A percentile compares a stretch with the other conserved stretches of the same genome.
phyloP scores from a whole-genome alignment of 805 yeast species.

The Cephaloascus albidus region DNA sequence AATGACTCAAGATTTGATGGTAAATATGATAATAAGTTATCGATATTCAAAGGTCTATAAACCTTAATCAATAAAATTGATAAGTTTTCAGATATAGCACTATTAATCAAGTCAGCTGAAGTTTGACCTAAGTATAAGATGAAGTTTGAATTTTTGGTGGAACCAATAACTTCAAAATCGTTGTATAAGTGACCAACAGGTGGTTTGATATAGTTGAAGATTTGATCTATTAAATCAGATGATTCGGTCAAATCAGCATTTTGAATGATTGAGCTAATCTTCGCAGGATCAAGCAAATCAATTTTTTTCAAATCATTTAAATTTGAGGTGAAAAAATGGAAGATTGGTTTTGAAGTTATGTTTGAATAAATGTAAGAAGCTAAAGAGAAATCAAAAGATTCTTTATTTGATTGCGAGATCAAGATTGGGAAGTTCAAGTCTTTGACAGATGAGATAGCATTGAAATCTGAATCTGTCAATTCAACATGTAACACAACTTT shows the following conservation, averaged over 20 bases:
- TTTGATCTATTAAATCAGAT: not conserved
- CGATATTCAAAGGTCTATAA: constrained; percentile 65
- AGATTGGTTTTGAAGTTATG: constrained; percentile 42
- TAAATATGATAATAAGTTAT: constrained; percentile 35
- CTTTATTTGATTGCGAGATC: constrained; percentile 53
- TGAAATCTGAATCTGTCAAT: constrained; percentile 52
- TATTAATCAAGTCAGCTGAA: constrained; percentile 28
- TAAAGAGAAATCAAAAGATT: constrained; percentile 43
- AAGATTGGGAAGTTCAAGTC: constrained; percentile 58
- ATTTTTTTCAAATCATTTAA: not conserved
- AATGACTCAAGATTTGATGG: constrained; percentile 49
- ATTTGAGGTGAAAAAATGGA: constrained; percentile 54
- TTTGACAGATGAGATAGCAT: constrained; percentile 61
- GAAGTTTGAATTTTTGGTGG: constrained; percentile 34
- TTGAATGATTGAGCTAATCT: too few species aligned
- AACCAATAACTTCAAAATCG: constrained; percentile 33
- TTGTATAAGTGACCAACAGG: constrained; percentile 17
- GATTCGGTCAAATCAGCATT: not conserved
- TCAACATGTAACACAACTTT: constrained; percentile 56
- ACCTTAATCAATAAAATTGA: constrained; percentile 50
- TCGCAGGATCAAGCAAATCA: not conserved
- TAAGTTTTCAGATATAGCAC: constrained; percentile 24
- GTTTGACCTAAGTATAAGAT: constrained; percentile 59
- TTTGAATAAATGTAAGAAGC: constrained; percentile 52
- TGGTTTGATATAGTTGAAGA: constrained; percentile 7